Evolutionary conservation across 75 land plant species (phyloP).

Genomic region (Ceratopteris richardii): DNA sequence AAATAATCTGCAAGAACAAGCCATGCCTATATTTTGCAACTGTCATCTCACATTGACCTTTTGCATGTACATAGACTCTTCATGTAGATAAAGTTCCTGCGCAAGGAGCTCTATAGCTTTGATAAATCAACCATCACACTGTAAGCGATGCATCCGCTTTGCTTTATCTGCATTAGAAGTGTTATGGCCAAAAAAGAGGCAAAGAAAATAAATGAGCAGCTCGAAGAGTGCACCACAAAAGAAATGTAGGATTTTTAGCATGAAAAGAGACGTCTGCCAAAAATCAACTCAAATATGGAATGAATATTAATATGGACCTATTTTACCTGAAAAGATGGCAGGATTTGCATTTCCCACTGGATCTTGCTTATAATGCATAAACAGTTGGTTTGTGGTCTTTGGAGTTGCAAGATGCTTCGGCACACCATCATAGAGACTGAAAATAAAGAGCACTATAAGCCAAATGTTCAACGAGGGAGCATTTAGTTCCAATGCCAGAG

Average conservation of each 20-base stretch:
- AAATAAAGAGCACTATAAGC: neutral
- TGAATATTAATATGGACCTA: too few species aligned
- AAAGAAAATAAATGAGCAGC: neutral
- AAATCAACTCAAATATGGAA: too few species aligned
- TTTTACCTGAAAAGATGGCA: slow-evolving; percentile 7
- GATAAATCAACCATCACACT: slow-evolving; percentile 5
- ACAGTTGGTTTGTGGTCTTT: slow-evolving; percentile 12
- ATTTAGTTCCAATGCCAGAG: too few species aligned
- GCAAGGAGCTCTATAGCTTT: neutral
- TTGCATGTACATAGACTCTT: too few species aligned
- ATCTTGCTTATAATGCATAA: slow-evolving; percentile 10
- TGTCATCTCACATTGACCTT: too few species aligned
- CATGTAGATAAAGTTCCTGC: too few species aligned
- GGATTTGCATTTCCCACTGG: slow-evolving; percentile 7
- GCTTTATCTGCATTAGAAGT: slow-evolving; percentile 8
- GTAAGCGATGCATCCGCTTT: slow-evolving; percentile 9
- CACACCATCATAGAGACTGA: slow-evolving; percentile 9
- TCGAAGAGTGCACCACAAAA: neutral
- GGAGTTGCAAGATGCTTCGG: slow-evolving; percentile 13
- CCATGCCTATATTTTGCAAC: too few species aligned
- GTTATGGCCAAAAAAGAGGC: neutral
- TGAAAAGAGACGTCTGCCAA: too few species aligned
- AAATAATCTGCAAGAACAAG: too few species aligned
- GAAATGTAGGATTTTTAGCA: neutral
- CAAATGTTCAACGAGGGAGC: too few species aligned